Conservation (phyloP, 1,139 yeast species). For the Geotrichum citri-aurantii region DNA sequence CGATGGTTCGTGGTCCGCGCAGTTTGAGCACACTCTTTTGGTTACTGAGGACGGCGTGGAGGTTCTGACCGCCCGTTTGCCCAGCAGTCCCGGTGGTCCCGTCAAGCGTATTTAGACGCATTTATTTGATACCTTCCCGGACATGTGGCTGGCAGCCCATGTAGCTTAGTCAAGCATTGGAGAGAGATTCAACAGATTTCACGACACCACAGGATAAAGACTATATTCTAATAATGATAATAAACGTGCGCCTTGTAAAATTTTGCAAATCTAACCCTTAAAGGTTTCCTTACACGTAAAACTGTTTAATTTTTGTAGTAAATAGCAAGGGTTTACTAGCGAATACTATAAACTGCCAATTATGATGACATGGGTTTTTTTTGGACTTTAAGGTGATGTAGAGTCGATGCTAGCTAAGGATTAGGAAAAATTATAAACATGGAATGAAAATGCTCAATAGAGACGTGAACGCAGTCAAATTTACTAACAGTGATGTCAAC, state of each 20-base stretch:
- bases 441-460: too few relatives aligned
- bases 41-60: constrained; percentile 95
- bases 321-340: neutral
- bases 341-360: too few relatives aligned
- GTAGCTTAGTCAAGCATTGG: neutral
- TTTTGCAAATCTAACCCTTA: neutral
- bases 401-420: too few relatives aligned
- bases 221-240: neutral
- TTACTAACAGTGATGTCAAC: neutral
- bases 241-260: neutral
- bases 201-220: neutral
- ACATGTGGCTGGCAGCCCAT: neutral
- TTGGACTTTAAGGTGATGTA: neutral
- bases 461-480: too few relatives aligned
- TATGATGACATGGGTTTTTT: too few relatives aligned
- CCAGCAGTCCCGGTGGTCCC: constrained; percentile 85
- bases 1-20: constrained; percentile 87
- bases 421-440: too few relatives aligned
- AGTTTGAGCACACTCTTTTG: constrained; percentile 84
- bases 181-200: neutral
- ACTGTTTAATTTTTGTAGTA: neutral
- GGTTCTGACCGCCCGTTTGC: constrained; percentile 75
- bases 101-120: constrained; percentile 45
- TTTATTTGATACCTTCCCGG: neutral
- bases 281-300: neutral